Evolutionary conservation across 169 alveolate species (phyloP), one percentile per base, ranked within the genome.

Genomic region (Plasmodium knowlesi): DNA sequence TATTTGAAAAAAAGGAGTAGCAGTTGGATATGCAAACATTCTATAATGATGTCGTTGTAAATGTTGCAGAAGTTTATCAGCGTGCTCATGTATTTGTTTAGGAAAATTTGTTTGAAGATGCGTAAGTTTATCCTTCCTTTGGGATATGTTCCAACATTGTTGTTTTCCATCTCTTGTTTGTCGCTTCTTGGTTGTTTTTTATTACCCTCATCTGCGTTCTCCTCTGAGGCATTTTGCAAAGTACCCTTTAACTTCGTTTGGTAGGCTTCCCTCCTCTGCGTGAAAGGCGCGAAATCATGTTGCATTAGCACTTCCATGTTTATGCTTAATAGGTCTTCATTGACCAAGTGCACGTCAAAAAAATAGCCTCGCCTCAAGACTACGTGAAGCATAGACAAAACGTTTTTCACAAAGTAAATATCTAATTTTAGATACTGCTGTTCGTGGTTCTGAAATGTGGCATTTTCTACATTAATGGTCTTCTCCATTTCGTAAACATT

Each of bases 21-120:
- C 53, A 86, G 43, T 16, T 86, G 93, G 39, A 86, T 37, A 86
- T 86, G 61, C 73, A 86, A 86, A 54, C 86, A 86, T 57, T 86
- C 93, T n/a, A 86, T 76, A 74, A 86, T 37, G 32, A 86, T 74
- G 28, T 86, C 93, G 82, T 86, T 86, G 71, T 86, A 86, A n/a
- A 86, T 76, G 41, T 86, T 86, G 46, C 93, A 76, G 67, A 86
- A 86, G 30, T 28, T 86, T 14, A 39, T 74, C 25, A 86, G 67
- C 67, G 70, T 86, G n/a, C 80, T 86, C 84, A 76, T 70, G 67
- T 86, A 86, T 50, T 34, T 86, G 81, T 86, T 86, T 76, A 86
- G 81, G 81, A 86, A 53, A 2, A 54, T 14, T 6, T 34, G 50
- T 76, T 76, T 86, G 57, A 86, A 86, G 9, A 25, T 86, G 19